A percentile compares a stretch with the other conserved stretches of the same genome.
Evolutionary conservation across 108 stramenopile genomes (phyloP).

Genomic region (Cyclotella kingstonii): DNA sequence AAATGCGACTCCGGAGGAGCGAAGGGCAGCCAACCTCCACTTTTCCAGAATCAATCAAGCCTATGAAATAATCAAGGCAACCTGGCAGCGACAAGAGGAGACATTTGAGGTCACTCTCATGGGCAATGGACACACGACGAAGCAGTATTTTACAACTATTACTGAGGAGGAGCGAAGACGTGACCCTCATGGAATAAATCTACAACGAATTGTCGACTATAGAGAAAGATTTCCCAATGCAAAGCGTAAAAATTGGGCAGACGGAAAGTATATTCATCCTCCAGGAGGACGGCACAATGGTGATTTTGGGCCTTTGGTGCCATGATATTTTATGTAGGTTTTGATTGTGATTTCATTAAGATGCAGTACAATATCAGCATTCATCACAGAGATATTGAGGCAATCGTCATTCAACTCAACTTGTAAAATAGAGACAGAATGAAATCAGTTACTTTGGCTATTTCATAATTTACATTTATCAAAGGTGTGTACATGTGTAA

Average conservation of each 20-base stretch:
- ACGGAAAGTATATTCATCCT: conserved; percentile 21
- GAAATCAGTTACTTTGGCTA: no score
- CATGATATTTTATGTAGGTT: no score
- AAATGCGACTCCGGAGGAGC: conserved; percentile 22
- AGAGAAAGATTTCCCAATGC: conserved; percentile 10
- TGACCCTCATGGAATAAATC: conserved; percentile 25
- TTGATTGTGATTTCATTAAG: no score
- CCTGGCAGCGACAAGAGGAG: conserved; percentile 28
- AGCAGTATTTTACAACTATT: conserved; percentile 11
- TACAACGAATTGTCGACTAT: conserved; percentile 28
- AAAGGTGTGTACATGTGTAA: no score
- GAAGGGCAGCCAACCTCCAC: conserved; percentile 13
- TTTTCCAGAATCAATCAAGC: conserved; percentile 34
- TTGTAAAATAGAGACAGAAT: no score
- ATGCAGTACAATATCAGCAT: no score
- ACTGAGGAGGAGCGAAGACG: conserved; percentile 13
- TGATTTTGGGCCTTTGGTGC: conserved; percentile 31
- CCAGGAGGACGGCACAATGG: conserved; percentile 30
- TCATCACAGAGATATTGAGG: no score
- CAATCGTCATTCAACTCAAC: no score
- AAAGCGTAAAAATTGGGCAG: conserved; percentile 19
- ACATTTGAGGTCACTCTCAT: conserved; percentile 29
- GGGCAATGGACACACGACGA: conserved; percentile 20
- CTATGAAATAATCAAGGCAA: conserved; percentile 21
- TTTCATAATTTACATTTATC: no score